Base-by-base conservation (phyloP, 1,284 basidiomycete species). In the Ustilago vetiveriae region DNA sequence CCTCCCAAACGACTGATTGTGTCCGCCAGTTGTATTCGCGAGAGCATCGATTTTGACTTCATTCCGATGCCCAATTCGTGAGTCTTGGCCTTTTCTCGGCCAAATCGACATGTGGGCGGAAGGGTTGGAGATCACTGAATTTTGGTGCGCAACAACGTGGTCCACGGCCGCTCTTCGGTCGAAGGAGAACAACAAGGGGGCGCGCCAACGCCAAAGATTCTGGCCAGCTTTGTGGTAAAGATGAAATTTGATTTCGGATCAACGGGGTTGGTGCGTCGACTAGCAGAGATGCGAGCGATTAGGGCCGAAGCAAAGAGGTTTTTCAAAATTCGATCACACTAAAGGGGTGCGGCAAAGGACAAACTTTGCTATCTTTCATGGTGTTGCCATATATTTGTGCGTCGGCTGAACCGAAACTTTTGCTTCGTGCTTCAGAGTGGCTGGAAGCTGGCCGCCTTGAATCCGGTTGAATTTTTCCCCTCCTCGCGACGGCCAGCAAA, bases 321-420 rank as follows among this genome's bases (percentile, higher is more conserved):
- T n/a, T n/a, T n/a, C n/a, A n/a, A n/a, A n/a, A n/a, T n/a, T n/a
- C n/a, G n/a, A n/a, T n/a, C n/a, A n/a, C n/a, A n/a, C n/a, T n/a
- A n/a, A n/a, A n/a, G n/a, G n/a, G n/a, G n/a, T n/a, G n/a, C n/a
- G n/a, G n/a, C n/a, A n/a, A n/a, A n/a, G 26, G n/a, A n/a, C 22
- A 41, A 49, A 44, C 19, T 43, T 39, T 43, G 35, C 45, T 47
- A 47, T 47, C 45, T 47, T 47, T 38, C 30, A n/a, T n/a, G n/a
- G n/a, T n/a, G n/a, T n/a, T n/a, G n/a, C n/a, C n/a, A n/a, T n/a
- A n/a, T n/a, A n/a, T n/a, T n/a, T 35, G 9, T 53, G 57, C 49
- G 51, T 62, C 58, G 46, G 37, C 41, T 50, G 14, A 42, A 51
- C 6, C 29, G 7, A 30, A 30, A 13, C n/a, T n/a, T n/a, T n/a